phyloP scores from a whole-genome alignment of 176 grass and related monocot species.

The Panicum miliaceum region DNA sequence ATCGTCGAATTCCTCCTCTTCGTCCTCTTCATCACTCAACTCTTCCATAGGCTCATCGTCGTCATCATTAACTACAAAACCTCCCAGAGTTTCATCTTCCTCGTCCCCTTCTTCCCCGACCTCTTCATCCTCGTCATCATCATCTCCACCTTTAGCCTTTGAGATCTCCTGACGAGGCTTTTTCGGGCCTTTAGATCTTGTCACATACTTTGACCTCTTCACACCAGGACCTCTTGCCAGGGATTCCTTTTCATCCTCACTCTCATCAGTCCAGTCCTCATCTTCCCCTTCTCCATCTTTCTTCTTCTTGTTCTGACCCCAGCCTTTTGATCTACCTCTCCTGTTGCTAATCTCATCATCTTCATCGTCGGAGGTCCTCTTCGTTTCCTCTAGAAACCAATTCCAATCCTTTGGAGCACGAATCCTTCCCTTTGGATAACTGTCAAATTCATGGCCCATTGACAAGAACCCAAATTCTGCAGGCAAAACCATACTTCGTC shows the following conservation, averaged over 20 bases:
- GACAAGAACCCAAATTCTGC: conserved; percentile 86
- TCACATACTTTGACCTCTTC: conserved; percentile 60
- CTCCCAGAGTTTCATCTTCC: conserved; percentile 80
- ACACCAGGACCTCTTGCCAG: conserved; percentile 34
- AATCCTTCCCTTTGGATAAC: conserved; percentile 60
- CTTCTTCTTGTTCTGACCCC: conserved; percentile 36
- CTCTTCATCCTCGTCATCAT: conserved; percentile 10
- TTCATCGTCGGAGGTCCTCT: conserved; percentile 45
- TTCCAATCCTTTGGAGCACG: conserved; percentile 68
- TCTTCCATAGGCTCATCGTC: conserved; percentile 57
- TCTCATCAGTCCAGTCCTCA: conserved; percentile 69
- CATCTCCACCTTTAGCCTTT: conserved; percentile 8
- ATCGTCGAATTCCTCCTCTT: conserved; percentile 67
- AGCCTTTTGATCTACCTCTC: conserved; percentile 32
- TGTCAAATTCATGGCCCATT: conserved; percentile 79
- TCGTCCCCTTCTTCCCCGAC: conserved; percentile 49
- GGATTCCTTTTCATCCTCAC: conserved; percentile 54
- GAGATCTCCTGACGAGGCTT: conserved; percentile 37
- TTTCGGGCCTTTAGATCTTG: conserved; percentile 60
- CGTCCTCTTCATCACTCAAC: conserved; percentile 47
- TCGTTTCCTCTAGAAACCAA: conserved; percentile 71
- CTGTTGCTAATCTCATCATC: conserved; percentile 32
- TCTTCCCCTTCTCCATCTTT: conserved; percentile 44
- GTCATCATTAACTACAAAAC: conserved; percentile 67
- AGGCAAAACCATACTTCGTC: conserved; percentile 20